Evolutionary conservation across 2,329 filamentous ascomycete species (phyloP).

Genomic region (Aspergillus sp.): DNA sequence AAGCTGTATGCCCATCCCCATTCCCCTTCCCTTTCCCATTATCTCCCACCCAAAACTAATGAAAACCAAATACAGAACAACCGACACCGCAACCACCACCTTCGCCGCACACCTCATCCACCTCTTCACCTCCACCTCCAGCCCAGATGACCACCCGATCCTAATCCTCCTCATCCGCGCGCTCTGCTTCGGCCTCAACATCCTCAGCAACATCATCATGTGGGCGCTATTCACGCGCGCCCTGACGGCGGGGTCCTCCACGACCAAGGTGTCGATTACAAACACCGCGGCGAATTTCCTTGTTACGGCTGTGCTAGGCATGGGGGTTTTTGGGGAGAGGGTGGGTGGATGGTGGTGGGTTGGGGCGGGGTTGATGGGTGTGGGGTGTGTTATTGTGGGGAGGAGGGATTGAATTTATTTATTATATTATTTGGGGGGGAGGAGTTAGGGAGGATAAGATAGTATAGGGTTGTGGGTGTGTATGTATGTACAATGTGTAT

Average conservation of each 20-base stretch:
- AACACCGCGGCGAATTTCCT: slow-evolving; percentile 67
- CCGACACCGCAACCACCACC: slow-evolving; percentile 59
- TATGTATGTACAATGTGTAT: neutral
- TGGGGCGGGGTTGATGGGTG: slow-evolving; percentile 61
- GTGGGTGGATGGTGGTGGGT: slow-evolving; percentile 63
- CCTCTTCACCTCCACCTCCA: slow-evolving; percentile 34
- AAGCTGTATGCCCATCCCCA: slow-evolving; percentile 61
- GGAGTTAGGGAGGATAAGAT: no score
- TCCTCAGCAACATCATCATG: slow-evolving; percentile 65
- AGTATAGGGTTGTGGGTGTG: no score
- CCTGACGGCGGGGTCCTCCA: slow-evolving; percentile 60
- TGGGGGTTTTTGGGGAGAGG: slow-evolving; percentile 59
- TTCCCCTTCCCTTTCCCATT: no score
- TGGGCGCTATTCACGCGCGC: slow-evolving; percentile 67
- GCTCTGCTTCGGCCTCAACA: slow-evolving; percentile 61
- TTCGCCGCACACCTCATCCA: slow-evolving; percentile 51
- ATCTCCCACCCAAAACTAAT: no score
- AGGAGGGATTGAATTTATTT: slow-evolving; percentile 49
- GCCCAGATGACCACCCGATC: neutral
- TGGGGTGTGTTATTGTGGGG: slow-evolving; percentile 65
- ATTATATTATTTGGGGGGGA: neutral
- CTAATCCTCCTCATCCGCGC: neutral
- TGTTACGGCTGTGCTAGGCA: slow-evolving; percentile 61
- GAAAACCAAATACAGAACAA: slow-evolving; percentile 50
- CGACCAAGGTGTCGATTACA: slow-evolving; percentile 64